Base-by-base conservation (phyloP, 768 basidiomycete species). In the Trametes villosa region DNA sequence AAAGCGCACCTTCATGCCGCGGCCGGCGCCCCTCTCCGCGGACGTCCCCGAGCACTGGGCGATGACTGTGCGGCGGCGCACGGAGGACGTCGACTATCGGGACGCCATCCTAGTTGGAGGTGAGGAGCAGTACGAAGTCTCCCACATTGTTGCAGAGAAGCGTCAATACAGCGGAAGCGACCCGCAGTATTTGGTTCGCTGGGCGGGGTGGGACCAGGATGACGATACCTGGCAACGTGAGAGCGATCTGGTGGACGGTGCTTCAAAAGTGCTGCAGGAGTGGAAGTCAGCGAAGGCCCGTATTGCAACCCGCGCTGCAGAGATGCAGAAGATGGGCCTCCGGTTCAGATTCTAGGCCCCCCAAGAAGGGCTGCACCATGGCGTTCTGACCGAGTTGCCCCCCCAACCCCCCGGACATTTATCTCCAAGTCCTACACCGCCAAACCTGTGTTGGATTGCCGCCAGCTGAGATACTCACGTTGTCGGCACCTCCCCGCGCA, bases 121-220 rank as follows among this genome's bases (percentile, higher is more conserved):
- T 61, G 65, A 68, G 44, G 57, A 65, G 9, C 59, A 57, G 7
- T 75, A 71, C 61, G 62, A 65, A 38, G 61, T 74, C 38, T 73
- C 72, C 13, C 73, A 74, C 53, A 70, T 75, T 42, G 72, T 75
- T 24, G 64, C 66, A 30, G 69, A 73, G 59, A 69, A 65, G 27
- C 48, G 50, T 55, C 17, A 46, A 26, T 11, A 45, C 47, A 27
- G 49, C 27, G 52, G 54, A 8, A 46, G 30, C 3, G 44, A 56
- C 38, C 41, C 48, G 29, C 42, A 53, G 3, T 74, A 70, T 47
- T 60, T 68, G 36, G 67, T 74, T 26, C 72, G 73, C 33, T 75
- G 70, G 65, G 47, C 55, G 2, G 73, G 73, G 5, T 75, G 67
- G 40, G 69, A 67, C 2, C 71, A 70, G 8, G 66, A 66, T 4